These are phyloP conservation scores for Tanacetum coccineum DNA, from an alignment of 129 eudicot genomes.

Conservation along the genomic window DNA sequence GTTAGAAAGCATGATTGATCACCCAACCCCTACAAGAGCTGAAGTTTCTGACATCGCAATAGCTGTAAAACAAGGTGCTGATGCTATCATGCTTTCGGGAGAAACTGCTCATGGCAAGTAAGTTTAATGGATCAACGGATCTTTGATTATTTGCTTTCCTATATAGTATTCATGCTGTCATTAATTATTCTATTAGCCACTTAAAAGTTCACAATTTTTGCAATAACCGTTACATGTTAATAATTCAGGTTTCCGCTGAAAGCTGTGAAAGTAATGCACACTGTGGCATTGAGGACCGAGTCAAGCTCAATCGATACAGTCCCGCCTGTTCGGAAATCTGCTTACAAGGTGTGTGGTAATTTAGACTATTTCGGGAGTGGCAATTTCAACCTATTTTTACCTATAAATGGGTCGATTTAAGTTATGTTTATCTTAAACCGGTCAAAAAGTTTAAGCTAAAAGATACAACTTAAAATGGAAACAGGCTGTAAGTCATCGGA, in stretches of 20 bases:
- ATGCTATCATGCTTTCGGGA: conserved; percentile 97
- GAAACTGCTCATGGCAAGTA: conserved; percentile 99
- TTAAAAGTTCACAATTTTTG: neutral
- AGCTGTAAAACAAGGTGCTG: conserved; percentile 86
- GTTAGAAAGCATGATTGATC: conserved; percentile 98
- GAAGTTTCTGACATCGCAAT: conserved; percentile 97
- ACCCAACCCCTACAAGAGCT: conserved; percentile 98
- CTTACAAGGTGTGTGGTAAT: conserved; percentile 51
- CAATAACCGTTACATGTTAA: neutral
- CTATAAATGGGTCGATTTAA: neutral
- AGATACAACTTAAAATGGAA: neutral
- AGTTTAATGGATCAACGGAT: conserved; percentile 25
- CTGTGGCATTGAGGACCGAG: conserved; percentile 90
- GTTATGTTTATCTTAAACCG: neutral
- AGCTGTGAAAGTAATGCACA: conserved; percentile 96
- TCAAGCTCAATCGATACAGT: conserved; percentile 46
- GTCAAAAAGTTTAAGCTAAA: neutral
- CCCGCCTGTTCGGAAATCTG: conserved; percentile 42
- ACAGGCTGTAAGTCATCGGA: neutral
- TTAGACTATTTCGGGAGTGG: neutral
- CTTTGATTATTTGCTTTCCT: neutral
- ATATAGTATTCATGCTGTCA: neutral
- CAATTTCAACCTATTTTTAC: conserved; percentile 11
- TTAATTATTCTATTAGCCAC: neutral
- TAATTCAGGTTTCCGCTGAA: conserved; percentile 75